Evolutionary conservation across 345 rosid species (phyloP), one percentile per base, ranked within the genome.

Genomic region (Sisymbrium irio): DNA sequence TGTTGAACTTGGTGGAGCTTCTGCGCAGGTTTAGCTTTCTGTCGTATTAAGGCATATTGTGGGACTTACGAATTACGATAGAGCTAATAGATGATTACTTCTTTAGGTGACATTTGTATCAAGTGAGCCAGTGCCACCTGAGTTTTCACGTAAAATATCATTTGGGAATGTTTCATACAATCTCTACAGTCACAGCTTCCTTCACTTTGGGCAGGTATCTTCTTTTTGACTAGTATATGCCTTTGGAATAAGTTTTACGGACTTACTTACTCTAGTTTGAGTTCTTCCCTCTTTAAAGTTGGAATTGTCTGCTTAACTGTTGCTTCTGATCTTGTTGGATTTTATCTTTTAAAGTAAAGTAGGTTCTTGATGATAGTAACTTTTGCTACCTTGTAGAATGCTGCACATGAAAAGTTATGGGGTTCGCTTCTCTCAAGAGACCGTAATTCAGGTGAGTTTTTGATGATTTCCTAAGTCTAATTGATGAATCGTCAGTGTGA

Each of bases 1-100:
- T 67, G 83, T 95, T 68, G 99, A 92, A 82, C 99, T 95, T 76
- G 99, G 97, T 0, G 99, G 99, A 13, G 99, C 99, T 71, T 95
- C 99, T 50, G 96, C 96, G 32, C 99, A 95, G 97, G 97, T 92
- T 77, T 69, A 37, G 57, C n/a, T 6, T 56, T 70, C 3, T 19
- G 39, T 50, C n/a, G n/a, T n/a, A n/a, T n/a, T n/a, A n/a, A n/a
- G n/a, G n/a, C n/a, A n/a, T n/a, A n/a, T 58, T 42, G 51, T 45
- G 59, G 46, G 67, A 71, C n/a, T 40, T 62, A 6, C 20, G 67
- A 71, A 11, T 40, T 62, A 6, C 20, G 6, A 9, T 14, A 14
- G 28, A 55, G 78, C 15, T 74, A 3, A 19, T 1, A 7, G 30
- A 9, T 0, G 61, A 3, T 39, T 30, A 46, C 18, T 0, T 55